These are phyloP conservation scores for Avena eriantha DNA, from an alignment of 176 grass and related monocot genomes.

Conservation along the genomic window DNA sequence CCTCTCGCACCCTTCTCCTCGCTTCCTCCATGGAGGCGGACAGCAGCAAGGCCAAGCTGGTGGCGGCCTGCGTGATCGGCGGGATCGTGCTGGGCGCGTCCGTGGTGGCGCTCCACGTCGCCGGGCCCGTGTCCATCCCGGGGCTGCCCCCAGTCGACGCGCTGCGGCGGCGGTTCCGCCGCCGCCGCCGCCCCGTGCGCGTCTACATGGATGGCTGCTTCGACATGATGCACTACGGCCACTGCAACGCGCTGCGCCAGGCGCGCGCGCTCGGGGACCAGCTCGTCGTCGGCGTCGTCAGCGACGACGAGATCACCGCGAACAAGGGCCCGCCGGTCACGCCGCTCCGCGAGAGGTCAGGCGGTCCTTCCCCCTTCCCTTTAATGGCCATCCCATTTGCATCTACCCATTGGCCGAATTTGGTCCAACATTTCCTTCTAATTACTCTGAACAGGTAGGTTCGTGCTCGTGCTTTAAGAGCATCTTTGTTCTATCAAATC, in stretches of 20 bases:
- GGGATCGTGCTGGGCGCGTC: constrained; percentile 73
- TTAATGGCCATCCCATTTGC: background rate
- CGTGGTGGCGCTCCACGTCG: constrained; percentile 53
- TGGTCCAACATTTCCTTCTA: background rate
- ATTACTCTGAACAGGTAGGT: background rate
- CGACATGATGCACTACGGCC: constrained; percentile 99
- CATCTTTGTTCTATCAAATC: too few relatives aligned
- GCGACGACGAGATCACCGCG: constrained; percentile 79
- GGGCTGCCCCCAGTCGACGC: constrained; percentile 17
- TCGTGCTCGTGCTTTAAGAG: too few relatives aligned
- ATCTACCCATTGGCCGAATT: background rate
- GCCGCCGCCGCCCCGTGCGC: constrained; percentile 63
- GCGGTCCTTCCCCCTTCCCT: background rate
- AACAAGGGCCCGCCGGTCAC: constrained; percentile 90
- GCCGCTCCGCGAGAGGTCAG: constrained; percentile 72
- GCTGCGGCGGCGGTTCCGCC: constrained; percentile 34
- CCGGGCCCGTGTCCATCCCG: constrained; percentile 26
- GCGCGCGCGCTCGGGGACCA: constrained; percentile 73
- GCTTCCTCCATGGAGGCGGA: constrained; percentile 47
- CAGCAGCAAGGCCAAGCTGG: constrained; percentile 47
- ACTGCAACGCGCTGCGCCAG: constrained; percentile 88
- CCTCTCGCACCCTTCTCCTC: background rate
- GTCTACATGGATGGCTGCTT: constrained; percentile 99
- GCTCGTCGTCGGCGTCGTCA: constrained; percentile 80
- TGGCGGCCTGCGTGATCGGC: constrained; percentile 64